A percentile compares a stretch with the other conserved stretches of the same genome.
Evolutionary conservation across 805 yeast genomes (phyloP).

Genomic region (Saccharomycopsis babjevae): DNA sequence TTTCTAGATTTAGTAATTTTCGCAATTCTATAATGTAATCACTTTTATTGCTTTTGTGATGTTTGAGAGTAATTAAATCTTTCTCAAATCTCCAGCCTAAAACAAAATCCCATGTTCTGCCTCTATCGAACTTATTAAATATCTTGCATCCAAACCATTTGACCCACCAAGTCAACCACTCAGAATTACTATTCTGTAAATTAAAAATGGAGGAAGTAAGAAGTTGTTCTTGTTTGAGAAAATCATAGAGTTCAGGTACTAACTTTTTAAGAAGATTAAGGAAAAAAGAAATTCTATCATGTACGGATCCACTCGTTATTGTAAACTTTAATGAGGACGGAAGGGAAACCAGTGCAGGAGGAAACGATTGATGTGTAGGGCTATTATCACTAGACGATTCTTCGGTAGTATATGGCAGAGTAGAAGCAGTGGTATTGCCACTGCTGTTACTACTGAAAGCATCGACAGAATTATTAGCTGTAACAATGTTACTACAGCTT

Average conservation of each 20-base stretch:
- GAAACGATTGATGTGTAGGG: background rate
- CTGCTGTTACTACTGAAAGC: background rate
- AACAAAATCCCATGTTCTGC: conserved; percentile 80
- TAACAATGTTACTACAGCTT: background rate
- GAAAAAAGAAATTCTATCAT: conserved; percentile 60
- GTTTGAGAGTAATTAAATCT: background rate
- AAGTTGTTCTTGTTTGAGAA: conserved; percentile 72
- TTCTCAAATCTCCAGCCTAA: conserved; percentile 54
- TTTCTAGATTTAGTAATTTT: background rate
- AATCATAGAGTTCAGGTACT: conserved; percentile 68
- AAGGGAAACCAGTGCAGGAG: background rate
- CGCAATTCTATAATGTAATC: background rate
- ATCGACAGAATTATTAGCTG: background rate
- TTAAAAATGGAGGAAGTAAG: conserved; percentile 35
- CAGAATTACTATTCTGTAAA: conserved; percentile 48
- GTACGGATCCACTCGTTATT: conserved; percentile 51
- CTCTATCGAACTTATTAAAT: conserved; percentile 72
- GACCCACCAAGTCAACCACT: conserved; percentile 93
- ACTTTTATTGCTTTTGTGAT: background rate
- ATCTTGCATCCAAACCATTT: conserved; percentile 84
- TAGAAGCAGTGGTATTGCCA: background rate
- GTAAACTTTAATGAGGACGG: conserved; percentile 32
- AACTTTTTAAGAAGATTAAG: conserved; percentile 48
- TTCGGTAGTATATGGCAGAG: background rate
- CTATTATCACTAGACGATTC: background rate